Evolutionary conservation across 352 stramenopile genomes (phyloP), one percentile per base, ranked within the genome.

Genomic region (Phytophthora pini): DNA sequence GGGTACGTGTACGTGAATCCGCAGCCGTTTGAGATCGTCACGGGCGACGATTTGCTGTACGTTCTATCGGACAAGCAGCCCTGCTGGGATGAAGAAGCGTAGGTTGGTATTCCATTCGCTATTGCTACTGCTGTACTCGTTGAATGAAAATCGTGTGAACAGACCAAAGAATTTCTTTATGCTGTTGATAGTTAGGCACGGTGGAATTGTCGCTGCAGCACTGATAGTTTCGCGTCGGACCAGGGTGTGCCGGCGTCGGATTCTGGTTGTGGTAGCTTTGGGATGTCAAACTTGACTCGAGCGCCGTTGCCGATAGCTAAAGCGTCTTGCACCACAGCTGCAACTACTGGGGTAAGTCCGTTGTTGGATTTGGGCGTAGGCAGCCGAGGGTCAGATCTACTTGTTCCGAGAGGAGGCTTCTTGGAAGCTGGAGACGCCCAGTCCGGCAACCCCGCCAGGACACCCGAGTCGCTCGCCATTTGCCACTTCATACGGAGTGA

Each of bases 1-100:
- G 87, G 87, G 11, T 95, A 90, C 48, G 86, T 93, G 22, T 95
- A 93, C 51, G 83, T 93, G 65, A 95, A 93, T 57, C 87, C 87
- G 24, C 80, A 90, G 44, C 80, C 87, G 7, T 74, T 79, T 51
- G 87, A 95, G 58, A 59, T 91, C 12, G 73, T 95, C 41, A 84
- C 82, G 11, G 87, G 84, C 15, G 88, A 95, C 65, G 87, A 95
- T 57, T 56, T 94, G 57, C 79, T 95, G 17, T 95, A 95, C 48
- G 84, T 95, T 58, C 74, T 95, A 17, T 84, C 84, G 15, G 79
- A 90, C 56, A 92, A 92, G 54, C 87, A 95, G 54, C 87, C 87
- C 1, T 88, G 72, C 45, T 95, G 87, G 85, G 76, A 68, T 20
- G 61, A 70, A 45, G 44, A 59, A 13, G 55, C 41, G 24, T 75